Evolutionary conservation across 352 stramenopile genomes (phyloP), one percentile per base, ranked within the genome.

Genomic region (Thalassiosira exigua): DNA sequence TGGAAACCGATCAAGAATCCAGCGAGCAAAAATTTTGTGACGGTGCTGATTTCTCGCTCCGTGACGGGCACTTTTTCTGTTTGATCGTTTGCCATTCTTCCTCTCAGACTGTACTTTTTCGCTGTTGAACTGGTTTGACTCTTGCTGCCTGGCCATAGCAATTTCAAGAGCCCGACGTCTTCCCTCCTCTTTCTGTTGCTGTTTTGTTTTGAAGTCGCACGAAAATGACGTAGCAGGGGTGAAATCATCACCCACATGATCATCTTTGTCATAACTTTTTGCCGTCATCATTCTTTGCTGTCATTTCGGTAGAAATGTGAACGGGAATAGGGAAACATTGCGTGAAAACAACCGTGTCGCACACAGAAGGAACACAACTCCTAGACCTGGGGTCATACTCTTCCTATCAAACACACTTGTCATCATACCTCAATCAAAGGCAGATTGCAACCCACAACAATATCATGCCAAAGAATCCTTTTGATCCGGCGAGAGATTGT

Each of bases 1-100:
- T 44, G 65, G 75, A 51, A 68, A 80, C 9, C 29, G 59, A 29
- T 84, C 51, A 27, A 84, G 42, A 56, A 84, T 42, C 75, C 75
- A 84, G 19, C 32, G 39, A n/a, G 69, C 60, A 73, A 85, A 85
- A 52, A 82, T 72, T 39, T 77, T 85, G 62, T 88, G 77, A 26
- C 86, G 74, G 70, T 93, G 62, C 58, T 94, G 87, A 80, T 94
- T 94, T 27, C 87, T 67, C 54, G 85, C 88, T 26, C 90, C 90
- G 66, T 92, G 88, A 3, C 87, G 42, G 36, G 59, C 53, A 69
- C 69, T 80, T 24, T 65, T 76, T 21, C 54, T 51, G 29, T 54
- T 70, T 17, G 4, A 56, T 58, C 60, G n/a, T 24, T 69, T 68
- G 9, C 5, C 26, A 56, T 32, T 51, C 7, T 27, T 29, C 12